These are phyloP conservation scores for Vitellaria paradoxa DNA, from an alignment of 179 eudicot genomes.

Conservation along the genomic window DNA sequence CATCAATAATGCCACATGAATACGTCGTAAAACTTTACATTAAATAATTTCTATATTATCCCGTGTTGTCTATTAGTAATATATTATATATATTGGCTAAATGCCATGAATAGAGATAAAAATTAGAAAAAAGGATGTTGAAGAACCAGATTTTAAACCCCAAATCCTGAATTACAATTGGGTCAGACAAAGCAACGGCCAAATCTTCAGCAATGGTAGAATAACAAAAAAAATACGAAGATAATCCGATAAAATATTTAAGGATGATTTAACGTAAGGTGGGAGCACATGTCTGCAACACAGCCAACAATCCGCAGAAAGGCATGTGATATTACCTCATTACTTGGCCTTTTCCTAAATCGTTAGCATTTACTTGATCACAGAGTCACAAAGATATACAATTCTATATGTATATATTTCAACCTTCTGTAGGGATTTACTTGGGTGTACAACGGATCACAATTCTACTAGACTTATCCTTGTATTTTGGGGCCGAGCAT, in stretches of 20 bases:
- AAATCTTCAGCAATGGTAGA: constrained; percentile 19
- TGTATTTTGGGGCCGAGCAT: no score
- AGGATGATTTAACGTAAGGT: neutral
- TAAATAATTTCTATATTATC: neutral
- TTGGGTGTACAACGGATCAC: no score
- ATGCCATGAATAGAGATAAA: neutral
- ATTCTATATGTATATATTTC: no score
- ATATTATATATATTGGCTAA: no score
- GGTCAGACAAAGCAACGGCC: constrained; percentile 27
- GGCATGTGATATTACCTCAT: constrained; percentile 15
- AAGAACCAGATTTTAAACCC: neutral
- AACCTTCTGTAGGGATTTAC: no score
- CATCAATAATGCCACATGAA: constrained; percentile 20
- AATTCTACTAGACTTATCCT: no score
- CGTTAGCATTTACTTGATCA: neutral
- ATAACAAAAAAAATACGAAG: neutral
- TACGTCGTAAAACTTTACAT: neutral
- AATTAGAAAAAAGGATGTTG: neutral
- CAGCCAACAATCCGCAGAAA: constrained; percentile 14
- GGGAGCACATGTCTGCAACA: constrained; percentile 4
- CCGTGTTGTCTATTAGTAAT: neutral
- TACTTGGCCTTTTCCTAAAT: constrained; percentile 11
- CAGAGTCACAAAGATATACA: no score
- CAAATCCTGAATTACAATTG: neutral
- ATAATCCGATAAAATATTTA: neutral